Evolutionary conservation across 805 yeast genomes (phyloP).

Genomic region (Cyberlindnera saturnus): DNA sequence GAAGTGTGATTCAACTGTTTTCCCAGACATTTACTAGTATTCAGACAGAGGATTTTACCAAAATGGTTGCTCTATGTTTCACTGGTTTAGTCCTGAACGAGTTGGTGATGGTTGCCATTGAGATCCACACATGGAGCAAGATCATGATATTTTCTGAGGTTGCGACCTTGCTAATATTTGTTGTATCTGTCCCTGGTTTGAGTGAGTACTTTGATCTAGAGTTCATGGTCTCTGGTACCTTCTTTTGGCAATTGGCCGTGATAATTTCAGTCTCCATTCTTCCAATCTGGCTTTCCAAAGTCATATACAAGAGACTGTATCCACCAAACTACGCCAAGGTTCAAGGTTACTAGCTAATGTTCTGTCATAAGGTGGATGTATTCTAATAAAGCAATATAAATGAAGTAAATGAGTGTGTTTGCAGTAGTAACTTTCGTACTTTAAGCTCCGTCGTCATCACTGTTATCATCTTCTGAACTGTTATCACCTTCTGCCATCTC

Average conservation of each 20-base stretch:
- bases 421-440: not conserved
- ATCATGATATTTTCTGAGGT: constrained; percentile 70
- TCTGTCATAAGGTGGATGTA: constrained; percentile 15
- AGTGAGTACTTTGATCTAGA: constrained; percentile 78
- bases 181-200: constrained; percentile 77
- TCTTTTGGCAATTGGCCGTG: constrained; percentile 62
- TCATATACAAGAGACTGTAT: constrained; percentile 65
- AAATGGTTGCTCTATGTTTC: constrained; percentile 84
- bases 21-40: constrained; percentile 74
- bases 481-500: constrained; percentile 12
- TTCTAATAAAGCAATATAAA: not conserved
- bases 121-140: constrained; percentile 86
- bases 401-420: not conserved
- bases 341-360: constrained; percentile 50
- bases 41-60: constrained; percentile 43
- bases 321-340: constrained; percentile 98
- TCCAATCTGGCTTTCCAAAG: constrained; percentile 86
- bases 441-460: constrained; percentile 22
- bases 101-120: constrained; percentile 87
- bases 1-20: constrained; percentile 73
- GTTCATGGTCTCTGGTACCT: constrained; percentile 51
- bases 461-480: constrained; percentile 26
- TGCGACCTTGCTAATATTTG: constrained; percentile 58
- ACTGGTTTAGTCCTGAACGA: constrained; percentile 79
- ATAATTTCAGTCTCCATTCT: constrained; percentile 65